A percentile compares a stretch with the other conserved stretches of the same genome.
Conservation (phyloP, 208 protist species). For the Vickermania spadyakhi region DNA sequence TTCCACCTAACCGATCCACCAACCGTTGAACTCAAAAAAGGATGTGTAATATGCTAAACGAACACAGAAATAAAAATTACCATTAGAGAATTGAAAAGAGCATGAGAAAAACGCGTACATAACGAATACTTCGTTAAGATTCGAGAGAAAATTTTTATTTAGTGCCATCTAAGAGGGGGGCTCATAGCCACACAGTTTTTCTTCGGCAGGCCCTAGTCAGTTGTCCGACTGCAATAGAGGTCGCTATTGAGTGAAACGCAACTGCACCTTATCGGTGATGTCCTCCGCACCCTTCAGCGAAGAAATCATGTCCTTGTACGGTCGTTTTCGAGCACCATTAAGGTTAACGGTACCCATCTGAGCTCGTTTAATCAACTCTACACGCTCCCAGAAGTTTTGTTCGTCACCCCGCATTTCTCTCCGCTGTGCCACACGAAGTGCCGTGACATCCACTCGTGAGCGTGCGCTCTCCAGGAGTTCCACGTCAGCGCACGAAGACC, state of each 20-base stretch:
- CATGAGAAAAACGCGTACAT: no score
- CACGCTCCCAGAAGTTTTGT: conserved; percentile 75
- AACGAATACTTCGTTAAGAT: no score
- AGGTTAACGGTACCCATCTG: conserved; percentile 49
- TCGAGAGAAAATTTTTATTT: no score
- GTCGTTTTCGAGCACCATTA: conserved; percentile 39
- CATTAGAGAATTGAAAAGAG: no score
- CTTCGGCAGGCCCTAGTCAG: background rate
- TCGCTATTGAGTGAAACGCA: conserved; percentile 65
- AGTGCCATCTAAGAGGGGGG: no score
- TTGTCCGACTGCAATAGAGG: background rate
- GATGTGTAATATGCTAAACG: no score
- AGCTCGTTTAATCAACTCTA: conserved; percentile 74
- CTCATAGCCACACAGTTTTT: no score
- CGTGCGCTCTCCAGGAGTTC: conserved; percentile 5
- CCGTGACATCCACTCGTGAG: conserved; percentile 17
- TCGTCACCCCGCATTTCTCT: conserved; percentile 74
- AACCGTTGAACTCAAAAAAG: no score
- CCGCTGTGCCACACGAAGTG: conserved; percentile 45
- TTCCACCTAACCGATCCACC: no score
- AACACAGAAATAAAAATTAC: no score
- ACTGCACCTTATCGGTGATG: conserved; percentile 70
- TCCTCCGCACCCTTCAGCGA: conserved; percentile 26
- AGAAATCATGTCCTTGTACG: conserved; percentile 41
- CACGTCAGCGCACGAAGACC: no score